These are phyloP conservation scores for Paramecium tetraurelia DNA, from an alignment of 73 alveolate species.

Conservation along the genomic window DNA sequence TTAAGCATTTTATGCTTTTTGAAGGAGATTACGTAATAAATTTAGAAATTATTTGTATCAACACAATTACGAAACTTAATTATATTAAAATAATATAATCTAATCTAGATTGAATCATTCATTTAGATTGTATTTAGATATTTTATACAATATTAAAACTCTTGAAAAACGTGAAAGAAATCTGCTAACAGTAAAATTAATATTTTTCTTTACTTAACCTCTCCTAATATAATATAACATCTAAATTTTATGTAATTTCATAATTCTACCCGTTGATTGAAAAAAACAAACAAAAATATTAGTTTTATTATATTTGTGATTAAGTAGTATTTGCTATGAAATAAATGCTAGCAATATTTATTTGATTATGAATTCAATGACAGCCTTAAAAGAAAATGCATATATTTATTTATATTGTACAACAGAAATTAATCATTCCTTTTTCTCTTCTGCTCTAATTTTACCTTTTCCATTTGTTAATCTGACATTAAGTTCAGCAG, in stretches of 20 bases:
- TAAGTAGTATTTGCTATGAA: too few species aligned
- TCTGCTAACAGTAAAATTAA: too few species aligned
- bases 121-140: neutral
- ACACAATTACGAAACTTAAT: neutral
- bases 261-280: neutral
- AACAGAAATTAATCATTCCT: slow-evolving; percentile 10
- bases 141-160: neutral
- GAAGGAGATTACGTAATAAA: neutral
- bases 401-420: neutral
- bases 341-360: neutral
- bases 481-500: slow-evolving; percentile 93
- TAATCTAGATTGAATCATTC: neutral
- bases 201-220: neutral
- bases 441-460: slow-evolving; percentile 78
- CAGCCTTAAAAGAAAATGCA: neutral
- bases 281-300: too few species aligned
- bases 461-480: slow-evolving; percentile 92
- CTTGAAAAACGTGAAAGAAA: neutral
- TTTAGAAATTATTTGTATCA: neutral
- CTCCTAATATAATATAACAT: too few species aligned
- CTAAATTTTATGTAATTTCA: neutral
- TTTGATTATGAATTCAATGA: neutral
- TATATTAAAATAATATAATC: neutral
- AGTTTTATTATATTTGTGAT: too few species aligned
- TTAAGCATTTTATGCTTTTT: neutral